A percentile compares a stretch with the other conserved stretches of the same genome.
Conservation (phyloP, 2,329 filamentous ascomycete genomes). For the Trichoderma sp. region DNA sequence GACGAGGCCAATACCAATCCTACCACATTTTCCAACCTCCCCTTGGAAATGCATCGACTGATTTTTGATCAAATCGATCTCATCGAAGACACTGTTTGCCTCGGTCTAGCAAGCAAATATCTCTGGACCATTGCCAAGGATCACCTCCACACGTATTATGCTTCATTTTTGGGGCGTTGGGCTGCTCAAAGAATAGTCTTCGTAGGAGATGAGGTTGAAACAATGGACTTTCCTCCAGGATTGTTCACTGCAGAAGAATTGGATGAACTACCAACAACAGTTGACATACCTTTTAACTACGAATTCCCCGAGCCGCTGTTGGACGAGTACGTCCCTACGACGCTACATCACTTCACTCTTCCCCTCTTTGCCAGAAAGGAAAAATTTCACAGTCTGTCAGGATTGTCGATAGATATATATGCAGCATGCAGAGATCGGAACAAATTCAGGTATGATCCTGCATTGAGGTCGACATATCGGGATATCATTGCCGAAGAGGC, state of each 20-base stretch:
- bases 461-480: background rate
- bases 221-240: conserved; percentile 2
- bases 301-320: too few relatives aligned
- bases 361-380: background rate
- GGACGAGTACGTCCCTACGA: too few relatives aligned
- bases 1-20: background rate
- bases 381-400: background rate
- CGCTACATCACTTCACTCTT: background rate
- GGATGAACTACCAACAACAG: background rate
- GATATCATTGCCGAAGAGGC: background rate
- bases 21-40: background rate
- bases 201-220: conserved; percentile 9
- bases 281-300: background rate
- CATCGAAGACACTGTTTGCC: background rate
- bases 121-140: background rate
- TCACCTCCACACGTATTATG: background rate
- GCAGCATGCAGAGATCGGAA: background rate
- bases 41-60: background rate
- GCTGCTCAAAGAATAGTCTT: conserved; percentile 17
- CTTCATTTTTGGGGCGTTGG: background rate
- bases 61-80: background rate
- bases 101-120: background rate
- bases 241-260: conserved; percentile 15
- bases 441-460: background rate
- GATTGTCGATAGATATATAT: background rate